Evolutionary conservation across 345 rosid genomes (phyloP), one percentile per base, ranked within the genome.

Genomic region (Nephelium lappaceum): DNA sequence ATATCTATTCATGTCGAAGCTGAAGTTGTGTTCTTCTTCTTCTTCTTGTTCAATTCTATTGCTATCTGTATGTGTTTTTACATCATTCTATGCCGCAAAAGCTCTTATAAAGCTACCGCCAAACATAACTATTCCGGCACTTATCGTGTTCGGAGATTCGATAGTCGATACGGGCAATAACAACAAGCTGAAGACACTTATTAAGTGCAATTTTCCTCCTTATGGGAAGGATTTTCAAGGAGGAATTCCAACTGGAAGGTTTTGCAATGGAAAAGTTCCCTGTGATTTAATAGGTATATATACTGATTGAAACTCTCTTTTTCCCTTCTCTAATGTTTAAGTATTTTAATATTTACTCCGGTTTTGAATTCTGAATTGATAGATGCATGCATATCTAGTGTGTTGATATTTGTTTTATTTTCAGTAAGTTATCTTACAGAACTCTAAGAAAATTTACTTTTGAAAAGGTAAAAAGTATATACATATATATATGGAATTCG

Each of bases 141-240:
- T 95, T 5, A 53, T 89, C 27, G 93, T 83, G 71, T 95, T 95
- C 18, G 98, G 97, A 16, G 98, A 93, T 72, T 95, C 98, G 21
- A 93, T 95, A 5, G 91, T 90, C 0, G 98, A 91, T 78, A 75
- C 98, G 0, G 97, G 98, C 24, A 95, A 93, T 80, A 95, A 95
- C 84, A 92, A 95, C 79, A 43, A 86, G 39, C 47, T 93, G 25
- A 18, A 15, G 23, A 90, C 97, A 3, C 23, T 84, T 9, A 27
- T 84, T 47, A 93, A 89, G 83, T 81, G 89, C 77, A 71, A 95
- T 76, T 95, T 93, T 80, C 83, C 84, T 63, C 98, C 98, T 0
- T 95, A 93, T 4, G 98, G 98, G 0, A 53, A 69, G 60, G 89
- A 90, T 84, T 95, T 93, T 42, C 12, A 65, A 0, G 92, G 87